Evolutionary conservation across 1,284 basidiomycete genomes (phyloP).

Genomic region (Sanghuangporus baumii): DNA sequence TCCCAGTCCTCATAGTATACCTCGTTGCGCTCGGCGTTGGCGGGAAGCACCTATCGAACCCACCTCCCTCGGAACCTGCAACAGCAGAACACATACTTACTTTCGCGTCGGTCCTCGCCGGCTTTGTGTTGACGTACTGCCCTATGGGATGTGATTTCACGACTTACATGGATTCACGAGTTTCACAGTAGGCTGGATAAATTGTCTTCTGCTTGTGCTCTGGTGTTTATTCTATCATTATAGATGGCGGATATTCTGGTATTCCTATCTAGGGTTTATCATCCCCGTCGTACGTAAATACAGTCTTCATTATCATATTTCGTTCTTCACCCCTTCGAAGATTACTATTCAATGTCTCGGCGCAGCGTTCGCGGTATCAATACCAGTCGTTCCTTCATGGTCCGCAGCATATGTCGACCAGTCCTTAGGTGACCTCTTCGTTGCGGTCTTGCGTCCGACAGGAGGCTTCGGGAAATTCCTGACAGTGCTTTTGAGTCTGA

Average conservation of each 20-base stretch:
- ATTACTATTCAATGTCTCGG: slow-evolving; percentile 68
- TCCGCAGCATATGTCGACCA: slow-evolving; percentile 49
- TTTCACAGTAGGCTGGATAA: slow-evolving; percentile 40
- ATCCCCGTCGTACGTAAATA: slow-evolving; percentile 52
- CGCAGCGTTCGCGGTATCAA: slow-evolving; percentile 61
- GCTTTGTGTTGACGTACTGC: slow-evolving; percentile 68
- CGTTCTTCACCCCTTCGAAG: slow-evolving; percentile 26
- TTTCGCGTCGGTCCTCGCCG: slow-evolving; percentile 67
- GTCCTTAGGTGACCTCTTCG: slow-evolving; percentile 70
- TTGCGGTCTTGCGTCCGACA: slow-evolving; percentile 64
- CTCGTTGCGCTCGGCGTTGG: slow-evolving; percentile 72
- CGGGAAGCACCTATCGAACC: slow-evolving; percentile 53
- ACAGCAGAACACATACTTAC: slow-evolving; percentile 48
- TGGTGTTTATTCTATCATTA: background rate
- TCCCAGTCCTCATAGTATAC: slow-evolving; percentile 75
- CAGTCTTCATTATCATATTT: background rate
- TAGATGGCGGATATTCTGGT: slow-evolving; percentile 66
- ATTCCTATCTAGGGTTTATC: slow-evolving; percentile 71
- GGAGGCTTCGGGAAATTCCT: slow-evolving; percentile 83
- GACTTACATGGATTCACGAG: slow-evolving; percentile 54
- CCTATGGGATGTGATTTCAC: slow-evolving; percentile 70
- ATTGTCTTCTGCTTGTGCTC: background rate
- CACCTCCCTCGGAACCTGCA: slow-evolving; percentile 40
- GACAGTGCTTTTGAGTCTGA: slow-evolving; percentile 77
- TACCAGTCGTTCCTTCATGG: slow-evolving; percentile 65